Percentiles rank a stretch among this genome's conserved stretches.
Evolutionary conservation across 371 early-diverging fungal genomes (phyloP).

Genomic region (Scutellospora calospora): DNA sequence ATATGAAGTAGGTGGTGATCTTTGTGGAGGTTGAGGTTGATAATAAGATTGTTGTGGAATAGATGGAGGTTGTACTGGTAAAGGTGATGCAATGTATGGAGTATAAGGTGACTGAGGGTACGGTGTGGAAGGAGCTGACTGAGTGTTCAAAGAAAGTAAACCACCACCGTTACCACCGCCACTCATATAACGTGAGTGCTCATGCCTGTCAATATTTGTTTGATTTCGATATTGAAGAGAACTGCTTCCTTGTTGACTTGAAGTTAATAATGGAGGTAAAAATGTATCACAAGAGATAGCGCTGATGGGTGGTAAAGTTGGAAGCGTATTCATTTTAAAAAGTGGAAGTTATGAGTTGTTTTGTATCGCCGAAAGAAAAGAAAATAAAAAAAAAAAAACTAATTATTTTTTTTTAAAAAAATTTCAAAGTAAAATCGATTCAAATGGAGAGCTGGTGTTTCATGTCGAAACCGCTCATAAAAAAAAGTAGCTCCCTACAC

Average conservation of each 20-base stretch:
- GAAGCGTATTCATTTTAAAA: slow-evolving; percentile 1
- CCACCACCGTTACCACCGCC: neutral
- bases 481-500: too few relatives aligned
- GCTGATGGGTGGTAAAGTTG: slow-evolving; percentile 38
- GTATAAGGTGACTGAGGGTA: neutral
- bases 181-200: neutral
- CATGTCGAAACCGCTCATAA: neutral
- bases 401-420: neutral
- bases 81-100: neutral
- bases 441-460: neutral
- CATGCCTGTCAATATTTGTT: neutral
- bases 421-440: neutral
- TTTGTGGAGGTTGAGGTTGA: slow-evolving; percentile 23
- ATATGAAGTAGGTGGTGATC: slow-evolving; percentile 8
- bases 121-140: neutral
- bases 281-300: neutral
- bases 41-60: neutral
- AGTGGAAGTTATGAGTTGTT: neutral
- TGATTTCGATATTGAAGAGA: neutral
- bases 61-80: neutral
- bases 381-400: too few relatives aligned
- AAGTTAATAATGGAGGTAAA: slow-evolving; percentile 22
- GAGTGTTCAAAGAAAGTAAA: neutral
- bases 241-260: neutral
- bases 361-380: neutral